Percentiles rank a stretch among this genome's conserved stretches.
phyloP scores from a whole-genome alignment of 2,329 filamentous ascomycete genomes.

The Fusarium sp. region DNA sequence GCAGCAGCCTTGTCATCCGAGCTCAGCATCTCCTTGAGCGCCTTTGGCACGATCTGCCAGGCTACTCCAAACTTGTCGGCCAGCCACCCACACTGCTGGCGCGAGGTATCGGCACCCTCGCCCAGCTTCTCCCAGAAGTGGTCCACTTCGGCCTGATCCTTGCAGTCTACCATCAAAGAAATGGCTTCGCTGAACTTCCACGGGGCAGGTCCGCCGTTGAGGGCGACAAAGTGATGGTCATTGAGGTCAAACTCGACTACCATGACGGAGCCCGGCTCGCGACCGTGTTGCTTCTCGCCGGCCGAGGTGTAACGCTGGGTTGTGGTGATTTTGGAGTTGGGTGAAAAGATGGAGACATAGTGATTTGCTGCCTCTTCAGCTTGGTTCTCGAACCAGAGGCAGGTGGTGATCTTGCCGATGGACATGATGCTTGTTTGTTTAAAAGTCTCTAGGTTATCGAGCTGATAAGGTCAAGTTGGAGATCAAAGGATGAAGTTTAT shows the following conservation, averaged over 20 bases:
- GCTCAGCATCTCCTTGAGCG: constrained; percentile 54
- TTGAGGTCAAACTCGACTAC: constrained; percentile 58
- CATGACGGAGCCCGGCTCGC: constrained; percentile 53
- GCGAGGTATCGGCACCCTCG: constrained; percentile 56
- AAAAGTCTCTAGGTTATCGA: neutral
- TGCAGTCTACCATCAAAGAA: constrained; percentile 62
- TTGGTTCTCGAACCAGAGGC: constrained; percentile 61
- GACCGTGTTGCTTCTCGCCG: constrained; percentile 51
- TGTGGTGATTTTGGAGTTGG: constrained; percentile 55
- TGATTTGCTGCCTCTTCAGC: constrained; percentile 59
- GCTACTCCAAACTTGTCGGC: constrained; percentile 62
- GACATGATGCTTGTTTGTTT: constrained; percentile 33
- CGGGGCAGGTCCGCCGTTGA: constrained; percentile 61
- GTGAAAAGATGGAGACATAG: constrained; percentile 60
- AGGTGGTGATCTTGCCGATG: constrained; percentile 48
- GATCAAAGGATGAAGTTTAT: neutral
- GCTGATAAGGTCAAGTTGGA: neutral
- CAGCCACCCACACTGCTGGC: constrained; percentile 62
- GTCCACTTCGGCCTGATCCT: constrained; percentile 63
- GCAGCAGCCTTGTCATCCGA: constrained; percentile 55
- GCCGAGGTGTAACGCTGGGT: constrained; percentile 51
- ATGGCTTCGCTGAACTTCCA: constrained; percentile 60
- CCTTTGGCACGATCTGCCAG: constrained; percentile 64
- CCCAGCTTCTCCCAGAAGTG: constrained; percentile 62
- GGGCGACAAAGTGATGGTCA: constrained; percentile 57